phyloP scores from a whole-genome alignment of 164 flowering plant genomes.

The Nelumbo lutea region DNA sequence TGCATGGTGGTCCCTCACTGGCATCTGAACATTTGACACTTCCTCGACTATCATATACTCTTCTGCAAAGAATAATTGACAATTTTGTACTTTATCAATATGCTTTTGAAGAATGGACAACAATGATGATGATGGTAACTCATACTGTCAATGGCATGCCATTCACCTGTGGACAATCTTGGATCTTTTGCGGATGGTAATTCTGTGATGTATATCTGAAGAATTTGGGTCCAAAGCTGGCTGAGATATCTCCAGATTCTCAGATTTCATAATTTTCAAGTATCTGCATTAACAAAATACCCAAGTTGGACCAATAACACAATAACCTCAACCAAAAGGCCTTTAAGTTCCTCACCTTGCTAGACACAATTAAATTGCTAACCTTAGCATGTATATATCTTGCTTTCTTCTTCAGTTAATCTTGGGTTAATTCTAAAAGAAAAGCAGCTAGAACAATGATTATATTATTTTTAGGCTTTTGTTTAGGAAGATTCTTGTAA shows the following conservation, averaged over 20 bases:
- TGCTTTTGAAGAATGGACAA: background rate
- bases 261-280: slow-evolving; percentile 67
- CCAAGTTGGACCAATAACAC: slow-evolving; percentile 1
- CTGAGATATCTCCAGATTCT: slow-evolving; percentile 89
- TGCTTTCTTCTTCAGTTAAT: background rate
- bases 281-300: slow-evolving; percentile 43
- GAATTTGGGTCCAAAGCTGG: slow-evolving; percentile 91
- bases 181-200: slow-evolving; percentile 61
- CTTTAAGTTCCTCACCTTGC: too few species aligned
- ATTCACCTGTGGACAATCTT: slow-evolving; percentile 68
- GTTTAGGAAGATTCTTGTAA: too few species aligned
- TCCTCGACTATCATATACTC: slow-evolving; percentile 75
- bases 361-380: too few species aligned
- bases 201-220: slow-evolving; percentile 83
- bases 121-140: background rate
- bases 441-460: background rate
- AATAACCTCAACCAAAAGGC: too few species aligned
- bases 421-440: background rate
- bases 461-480: too few species aligned
- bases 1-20: slow-evolving; percentile 90
- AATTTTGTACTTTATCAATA: background rate
- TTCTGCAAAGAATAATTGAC: slow-evolving; percentile 38
- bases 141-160: background rate
- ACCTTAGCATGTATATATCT: background rate
- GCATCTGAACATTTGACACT: slow-evolving; percentile 55